Conservation (phyloP, 2,329 filamentous ascomycete species). For the Penicillium sp. region DNA sequence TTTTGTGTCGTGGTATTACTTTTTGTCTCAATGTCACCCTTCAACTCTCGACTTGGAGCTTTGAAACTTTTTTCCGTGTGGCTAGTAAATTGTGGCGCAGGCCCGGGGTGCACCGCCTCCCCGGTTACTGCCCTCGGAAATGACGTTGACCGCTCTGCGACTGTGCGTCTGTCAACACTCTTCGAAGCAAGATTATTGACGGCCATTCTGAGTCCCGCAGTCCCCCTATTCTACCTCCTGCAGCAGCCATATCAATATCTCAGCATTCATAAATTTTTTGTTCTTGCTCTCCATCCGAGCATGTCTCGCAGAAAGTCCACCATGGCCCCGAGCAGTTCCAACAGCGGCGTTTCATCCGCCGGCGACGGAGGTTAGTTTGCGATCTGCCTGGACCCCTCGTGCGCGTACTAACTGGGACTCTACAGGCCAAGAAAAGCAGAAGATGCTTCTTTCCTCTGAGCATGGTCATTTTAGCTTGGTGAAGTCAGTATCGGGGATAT, state of each 20-base stretch:
- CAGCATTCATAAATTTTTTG: constrained; percentile 6
- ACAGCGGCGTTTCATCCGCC: constrained; percentile 37
- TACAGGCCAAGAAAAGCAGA: constrained; percentile 57
- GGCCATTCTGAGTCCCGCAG: constrained; percentile 25
- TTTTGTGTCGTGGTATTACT: not conserved
- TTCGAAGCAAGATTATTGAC: constrained; percentile 35
- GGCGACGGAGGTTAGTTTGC: constrained; percentile 43
- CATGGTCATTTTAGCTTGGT: constrained; percentile 59
- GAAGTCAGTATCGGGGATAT: constrained; percentile 43
- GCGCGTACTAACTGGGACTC: constrained; percentile 21
- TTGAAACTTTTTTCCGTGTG: constrained; percentile 27
- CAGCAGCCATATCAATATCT: constrained; percentile 1
- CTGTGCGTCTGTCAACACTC: constrained; percentile 45
- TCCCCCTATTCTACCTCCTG: constrained; percentile 22
- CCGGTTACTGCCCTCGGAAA: constrained; percentile 33
- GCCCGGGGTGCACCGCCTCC: constrained; percentile 30
- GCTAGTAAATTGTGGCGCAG: constrained; percentile 37
- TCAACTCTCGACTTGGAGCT: not conserved
- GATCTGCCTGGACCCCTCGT: constrained; percentile 17
- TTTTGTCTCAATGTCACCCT: not conserved
- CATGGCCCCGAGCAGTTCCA: constrained; percentile 42
- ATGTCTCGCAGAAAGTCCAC: constrained; percentile 50
- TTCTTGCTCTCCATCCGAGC: constrained; percentile 29
- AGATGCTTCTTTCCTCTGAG: constrained; percentile 55
- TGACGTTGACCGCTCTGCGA: constrained; percentile 45